Conservation (phyloP, 1,139 yeast species). For the Geotrichum histeridarum region DNA sequence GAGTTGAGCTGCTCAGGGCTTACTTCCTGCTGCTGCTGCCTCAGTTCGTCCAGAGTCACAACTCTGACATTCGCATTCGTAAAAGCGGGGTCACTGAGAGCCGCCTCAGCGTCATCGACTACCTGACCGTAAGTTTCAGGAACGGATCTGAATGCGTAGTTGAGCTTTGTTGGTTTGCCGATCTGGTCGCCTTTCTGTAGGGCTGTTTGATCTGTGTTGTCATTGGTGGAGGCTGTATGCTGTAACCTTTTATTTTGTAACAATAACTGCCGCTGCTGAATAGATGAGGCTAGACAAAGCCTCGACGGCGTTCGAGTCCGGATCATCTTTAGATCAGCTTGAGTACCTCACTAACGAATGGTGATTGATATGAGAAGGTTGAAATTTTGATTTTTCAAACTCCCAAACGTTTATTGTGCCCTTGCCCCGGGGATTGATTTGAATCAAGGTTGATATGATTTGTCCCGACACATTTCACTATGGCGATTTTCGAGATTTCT, state of each 20-base stretch:
- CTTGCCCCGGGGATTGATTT: too few relatives aligned
- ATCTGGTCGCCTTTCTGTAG: slow-evolving; percentile 5
- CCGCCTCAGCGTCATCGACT: slow-evolving; percentile 12
- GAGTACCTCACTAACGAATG: not conserved
- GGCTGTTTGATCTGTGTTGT: not conserved
- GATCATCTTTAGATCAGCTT: too few relatives aligned
- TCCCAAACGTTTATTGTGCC: too few relatives aligned
- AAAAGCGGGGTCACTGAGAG: not conserved
- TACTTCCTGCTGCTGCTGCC: slow-evolving; percentile 6
- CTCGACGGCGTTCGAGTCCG: too few relatives aligned
- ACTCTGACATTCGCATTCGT: slow-evolving; percentile 3
- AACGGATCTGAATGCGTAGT: slow-evolving; percentile 15
- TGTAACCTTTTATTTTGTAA: not conserved
- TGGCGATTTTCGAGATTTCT: too few relatives aligned
- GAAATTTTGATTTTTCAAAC: too few relatives aligned
- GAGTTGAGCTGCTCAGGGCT: not conserved
- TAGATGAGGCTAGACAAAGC: not conserved
- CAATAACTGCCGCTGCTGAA: not conserved
- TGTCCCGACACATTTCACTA: too few relatives aligned
- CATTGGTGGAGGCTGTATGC: not conserved
- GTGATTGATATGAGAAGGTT: too few relatives aligned
- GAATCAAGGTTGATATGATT: too few relatives aligned
- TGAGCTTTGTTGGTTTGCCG: slow-evolving; percentile 15
- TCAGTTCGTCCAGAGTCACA: slow-evolving; percentile 8
- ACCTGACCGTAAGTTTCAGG: slow-evolving; percentile 17